Percentiles rank a stretch among this genome's conserved stretches.
phyloP scores from a whole-genome alignment of 1,284 basidiomycete genomes.

The Pseudozyma tsukubaensis region DNA sequence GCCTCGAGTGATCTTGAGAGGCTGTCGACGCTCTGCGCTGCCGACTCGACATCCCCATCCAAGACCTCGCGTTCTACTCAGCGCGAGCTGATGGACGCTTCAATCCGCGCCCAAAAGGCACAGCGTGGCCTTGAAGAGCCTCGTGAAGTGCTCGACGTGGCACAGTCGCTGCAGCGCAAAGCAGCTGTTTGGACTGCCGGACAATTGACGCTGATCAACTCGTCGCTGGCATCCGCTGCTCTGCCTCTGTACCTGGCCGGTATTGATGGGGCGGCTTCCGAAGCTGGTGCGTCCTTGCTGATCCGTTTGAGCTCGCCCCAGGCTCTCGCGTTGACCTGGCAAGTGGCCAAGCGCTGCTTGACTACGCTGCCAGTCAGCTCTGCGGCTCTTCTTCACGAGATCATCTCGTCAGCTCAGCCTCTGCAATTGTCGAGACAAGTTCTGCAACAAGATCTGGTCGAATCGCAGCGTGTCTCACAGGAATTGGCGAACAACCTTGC shows the following conservation, averaged over 20 bases:
- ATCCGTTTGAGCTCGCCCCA: slow-evolving; percentile 27
- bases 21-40: slow-evolving; percentile 21
- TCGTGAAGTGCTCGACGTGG: background rate
- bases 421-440: slow-evolving; percentile 5
- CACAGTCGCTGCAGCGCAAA: slow-evolving; percentile 2
- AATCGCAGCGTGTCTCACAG: slow-evolving; percentile 12
- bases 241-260: slow-evolving; percentile 21
- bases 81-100: slow-evolving; percentile 33
- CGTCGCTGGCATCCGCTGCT: slow-evolving; percentile 24
- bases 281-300: slow-evolving; percentile 23
- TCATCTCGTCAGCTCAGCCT: slow-evolving; percentile 8
- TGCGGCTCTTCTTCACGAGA: slow-evolving; percentile 18
- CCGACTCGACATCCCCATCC: background rate
- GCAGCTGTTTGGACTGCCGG: slow-evolving; percentile 28
- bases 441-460: slow-evolving; percentile 9
- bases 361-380: slow-evolving; percentile 7
- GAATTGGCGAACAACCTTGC: slow-evolving; percentile 24
- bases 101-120: slow-evolving; percentile 17
- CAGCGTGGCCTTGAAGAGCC: slow-evolving; percentile 25
- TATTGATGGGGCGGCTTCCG: slow-evolving; percentile 5
- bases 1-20: slow-evolving; percentile 29
- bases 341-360: slow-evolving; percentile 10
- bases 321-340: slow-evolving; percentile 16
- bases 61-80: slow-evolving; percentile 7
- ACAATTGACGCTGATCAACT: slow-evolving; percentile 27